phyloP scores from a whole-genome alignment of 768 basidiomycete species.

The Boletellus ananas region DNA sequence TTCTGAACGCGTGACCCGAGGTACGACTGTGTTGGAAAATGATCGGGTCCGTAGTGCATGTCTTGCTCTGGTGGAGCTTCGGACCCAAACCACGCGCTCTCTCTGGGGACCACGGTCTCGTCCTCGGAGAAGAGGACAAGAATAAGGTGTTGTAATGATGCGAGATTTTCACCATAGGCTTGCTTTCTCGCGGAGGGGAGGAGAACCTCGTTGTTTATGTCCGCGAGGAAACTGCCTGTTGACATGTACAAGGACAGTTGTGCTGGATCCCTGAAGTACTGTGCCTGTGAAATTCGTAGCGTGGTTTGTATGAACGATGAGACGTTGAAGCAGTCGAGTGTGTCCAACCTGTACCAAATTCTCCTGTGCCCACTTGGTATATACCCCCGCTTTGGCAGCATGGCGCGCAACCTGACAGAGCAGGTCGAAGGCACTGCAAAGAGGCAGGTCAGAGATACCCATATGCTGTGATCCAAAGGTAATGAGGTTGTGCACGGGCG shows the following conservation, averaged over 20 bases:
- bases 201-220: slow-evolving; percentile 73
- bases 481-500: slow-evolving; percentile 74
- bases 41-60: background rate
- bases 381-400: slow-evolving; percentile 60
- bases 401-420: slow-evolving; percentile 66
- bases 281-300: slow-evolving; percentile 49
- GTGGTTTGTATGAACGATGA: background rate
- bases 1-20: slow-evolving; percentile 12
- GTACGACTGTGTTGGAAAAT: slow-evolving; percentile 10
- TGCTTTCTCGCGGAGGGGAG: slow-evolving; percentile 45
- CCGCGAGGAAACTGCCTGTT: slow-evolving; percentile 63
- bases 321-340: background rate
- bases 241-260: slow-evolving; percentile 56
- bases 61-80: slow-evolving; percentile 45
- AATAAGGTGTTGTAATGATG: slow-evolving; percentile 60
- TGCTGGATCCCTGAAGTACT: slow-evolving; percentile 77
- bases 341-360: slow-evolving; percentile 64
- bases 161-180: slow-evolving; percentile 59
- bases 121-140: slow-evolving; percentile 73
- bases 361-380: slow-evolving; percentile 70
- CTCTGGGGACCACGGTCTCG: slow-evolving; percentile 77
- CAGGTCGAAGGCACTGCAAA: slow-evolving; percentile 61
- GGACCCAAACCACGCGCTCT: slow-evolving; percentile 84
- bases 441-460: slow-evolving; percentile 75
- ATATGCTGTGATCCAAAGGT: slow-evolving; percentile 88